A percentile compares a stretch with the other conserved stretches of the same genome.
Conservation (phyloP, 441 rosid genomes). For the Arabidopsis hybrid region DNA sequence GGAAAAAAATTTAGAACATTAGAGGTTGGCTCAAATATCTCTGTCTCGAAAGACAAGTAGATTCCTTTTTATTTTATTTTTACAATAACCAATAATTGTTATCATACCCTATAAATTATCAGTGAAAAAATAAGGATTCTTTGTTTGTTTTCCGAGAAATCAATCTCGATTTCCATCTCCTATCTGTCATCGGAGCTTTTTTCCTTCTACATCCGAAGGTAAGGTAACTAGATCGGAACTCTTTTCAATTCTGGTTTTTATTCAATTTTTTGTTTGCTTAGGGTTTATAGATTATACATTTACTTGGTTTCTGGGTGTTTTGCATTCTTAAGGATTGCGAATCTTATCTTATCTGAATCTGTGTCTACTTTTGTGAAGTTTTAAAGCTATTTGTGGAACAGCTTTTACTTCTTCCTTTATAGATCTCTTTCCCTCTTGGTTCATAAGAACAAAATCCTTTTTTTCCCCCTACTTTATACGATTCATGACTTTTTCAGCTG, state of each 20-base stretch:
- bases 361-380: conserved; percentile 28
- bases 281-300: conserved; percentile 15
- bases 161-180: conserved; percentile 2
- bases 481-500: conserved; percentile 22
- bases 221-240: conserved; percentile 35
- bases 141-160: conserved; percentile 15
- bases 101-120: conserved; percentile 26
- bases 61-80: not conserved
- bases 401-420: conserved; percentile 17
- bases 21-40: conserved; percentile 20
- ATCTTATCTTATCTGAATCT: conserved; percentile 34
- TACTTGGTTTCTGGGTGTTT: conserved; percentile 21
- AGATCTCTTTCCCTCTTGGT: conserved; percentile 40
- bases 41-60: conserved; percentile 9
- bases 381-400: conserved; percentile 27
- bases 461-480: not conserved
- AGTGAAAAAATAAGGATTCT: conserved; percentile 21
- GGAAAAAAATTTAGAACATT: not conserved
- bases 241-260: not conserved
- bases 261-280: not conserved
- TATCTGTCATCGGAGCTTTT: conserved; percentile 13
- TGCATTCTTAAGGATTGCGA: conserved; percentile 21
- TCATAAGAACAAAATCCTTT: conserved; percentile 20
- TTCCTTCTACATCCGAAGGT: conserved; percentile 21
- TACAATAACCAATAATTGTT: conserved; percentile 25